Evolutionary conservation across 306 rosid genomes (phyloP).

Genomic region (Cucurbita maxima): DNA sequence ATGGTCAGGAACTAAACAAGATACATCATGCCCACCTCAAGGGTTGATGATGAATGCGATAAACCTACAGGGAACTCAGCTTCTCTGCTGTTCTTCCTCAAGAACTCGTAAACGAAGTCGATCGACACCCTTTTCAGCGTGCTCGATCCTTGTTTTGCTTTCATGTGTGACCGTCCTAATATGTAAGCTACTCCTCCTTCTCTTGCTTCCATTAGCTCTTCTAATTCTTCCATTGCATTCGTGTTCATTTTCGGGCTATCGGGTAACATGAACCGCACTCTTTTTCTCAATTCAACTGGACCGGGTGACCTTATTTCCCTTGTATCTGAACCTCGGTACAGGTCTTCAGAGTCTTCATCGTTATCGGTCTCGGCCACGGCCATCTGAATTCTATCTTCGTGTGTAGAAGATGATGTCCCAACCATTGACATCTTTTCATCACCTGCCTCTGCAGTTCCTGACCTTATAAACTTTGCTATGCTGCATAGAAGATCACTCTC

Average conservation of each 20-base stretch:
- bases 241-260: slow-evolving; percentile 55
- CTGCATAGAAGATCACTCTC: slow-evolving; percentile 79
- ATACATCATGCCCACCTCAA: slow-evolving; percentile 93
- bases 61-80: slow-evolving; percentile 32
- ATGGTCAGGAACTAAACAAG: slow-evolving; percentile 21
- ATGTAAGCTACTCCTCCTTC: slow-evolving; percentile 82
- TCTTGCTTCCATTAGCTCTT: slow-evolving; percentile 66
- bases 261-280: slow-evolving; percentile 64
- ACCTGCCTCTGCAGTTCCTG: slow-evolving; percentile 11
- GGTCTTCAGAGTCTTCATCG: slow-evolving; percentile 5
- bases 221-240: slow-evolving; percentile 36
- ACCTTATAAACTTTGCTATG: slow-evolving; percentile 72
- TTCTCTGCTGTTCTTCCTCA: slow-evolving; percentile 70
- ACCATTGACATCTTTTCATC: slow-evolving; percentile 43
- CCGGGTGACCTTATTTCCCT: slow-evolving; percentile 51
- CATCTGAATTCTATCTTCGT: slow-evolving; percentile 29
- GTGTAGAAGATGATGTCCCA: slow-evolving; percentile 47
- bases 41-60: slow-evolving; percentile 65
- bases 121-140: slow-evolving; percentile 43
- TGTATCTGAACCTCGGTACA: slow-evolving; percentile 21
- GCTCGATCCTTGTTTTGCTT: slow-evolving; percentile 71
- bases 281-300: slow-evolving; percentile 29
- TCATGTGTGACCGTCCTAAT: slow-evolving; percentile 62
- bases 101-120: slow-evolving; percentile 60
- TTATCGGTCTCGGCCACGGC: slow-evolving; percentile 17